Percentiles rank a stretch among this genome's conserved stretches.
These are phyloP conservation scores for Boletus subcaerulescens DNA, from an alignment of 768 basidiomycete genomes.

Conservation along the genomic window DNA sequence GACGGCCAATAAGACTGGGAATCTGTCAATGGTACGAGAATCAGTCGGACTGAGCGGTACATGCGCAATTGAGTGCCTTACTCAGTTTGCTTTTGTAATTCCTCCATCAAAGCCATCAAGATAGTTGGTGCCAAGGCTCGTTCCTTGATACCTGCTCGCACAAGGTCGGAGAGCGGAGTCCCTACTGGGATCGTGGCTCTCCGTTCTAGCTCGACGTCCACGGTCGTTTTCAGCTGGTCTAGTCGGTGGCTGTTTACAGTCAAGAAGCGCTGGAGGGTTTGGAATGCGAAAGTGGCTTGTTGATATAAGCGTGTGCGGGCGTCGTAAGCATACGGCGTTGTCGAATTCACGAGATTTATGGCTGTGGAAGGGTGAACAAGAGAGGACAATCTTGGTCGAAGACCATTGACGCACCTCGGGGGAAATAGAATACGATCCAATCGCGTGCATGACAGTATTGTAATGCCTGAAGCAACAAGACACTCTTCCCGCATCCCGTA, in stretches of 20 bases:
- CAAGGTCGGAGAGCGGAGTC: slow-evolving; percentile 50
- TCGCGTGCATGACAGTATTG: slow-evolving; percentile 59
- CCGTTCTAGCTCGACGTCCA: slow-evolving; percentile 46
- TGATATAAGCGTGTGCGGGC: slow-evolving; percentile 72
- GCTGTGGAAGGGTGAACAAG: slow-evolving; percentile 31
- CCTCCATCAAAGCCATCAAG: slow-evolving; percentile 55
- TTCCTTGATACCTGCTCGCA: slow-evolving; percentile 56
- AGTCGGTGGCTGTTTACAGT: slow-evolving; percentile 55
- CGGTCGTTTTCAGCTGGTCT: slow-evolving; percentile 37
- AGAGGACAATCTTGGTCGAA: background rate
- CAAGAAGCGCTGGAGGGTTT: slow-evolving; percentile 59
- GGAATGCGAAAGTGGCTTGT: slow-evolving; percentile 63
- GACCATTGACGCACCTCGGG: slow-evolving; percentile 52
- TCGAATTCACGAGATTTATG: slow-evolving; percentile 67
- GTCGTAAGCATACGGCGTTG: slow-evolving; percentile 71
- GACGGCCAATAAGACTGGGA: slow-evolving; percentile 78
- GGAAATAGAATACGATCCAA: slow-evolving; percentile 86
- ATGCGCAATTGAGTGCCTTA: slow-evolving; percentile 32
- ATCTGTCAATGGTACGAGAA: slow-evolving; percentile 37
- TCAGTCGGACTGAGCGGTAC: background rate
- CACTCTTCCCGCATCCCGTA: slow-evolving; percentile 79
- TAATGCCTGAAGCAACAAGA: slow-evolving; percentile 71
- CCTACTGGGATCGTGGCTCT: slow-evolving; percentile 45
- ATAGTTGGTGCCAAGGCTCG: slow-evolving; percentile 51
- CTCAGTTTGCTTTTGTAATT: slow-evolving; percentile 63